Evolutionary conservation across 495 filamentous ascomycete genomes (phyloP), one percentile per base, ranked within the genome.

Genomic region (Penicillium steckii): DNA sequence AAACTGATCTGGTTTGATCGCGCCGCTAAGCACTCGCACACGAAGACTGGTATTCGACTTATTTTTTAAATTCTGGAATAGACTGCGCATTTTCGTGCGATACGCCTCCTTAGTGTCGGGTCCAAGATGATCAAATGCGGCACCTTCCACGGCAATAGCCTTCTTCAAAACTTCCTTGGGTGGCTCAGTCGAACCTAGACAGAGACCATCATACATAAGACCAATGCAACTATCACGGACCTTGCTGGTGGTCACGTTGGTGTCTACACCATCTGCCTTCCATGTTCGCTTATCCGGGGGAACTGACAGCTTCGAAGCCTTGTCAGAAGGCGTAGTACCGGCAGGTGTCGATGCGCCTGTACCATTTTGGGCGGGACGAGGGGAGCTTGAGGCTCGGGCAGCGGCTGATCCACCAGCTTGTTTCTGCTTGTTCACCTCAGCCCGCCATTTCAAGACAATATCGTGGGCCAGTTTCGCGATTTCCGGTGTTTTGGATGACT

Each of bases 51-150:
- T 74, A 74, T 97, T 97, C 43, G 86, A 86, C 68, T 89, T 90
- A 74, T 87, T 89, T 80, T 96, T 97, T 46, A 98, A 80, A 61
- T 96, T 96, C 61, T 91, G 85, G 78, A 87, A 96, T 15, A 98
- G 80, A 22, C 88, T 90, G 65, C 95, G 88, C 55, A 96, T 85
- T 73, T 96, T 97, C 32, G 73, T 76, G 48, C 86, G 84, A 78
- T 98, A 98, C 33, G 81, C 73, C 42, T 81, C 67, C 48, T 81
- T 81, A 4, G 80, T 85, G 62, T 93, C 89, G 15, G 85, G 81
- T 60, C 78, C 78, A 18, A 81, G 82, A 8, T 74, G 60, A 13
- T 75, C 72, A 72, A 77, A 91, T 13, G 88, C 89, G 9, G 90
- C 89, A 9, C 70, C 51, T 71, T 96, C 91, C 13, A 93, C 81